These are phyloP conservation scores for Raphanus hybrid DNA, from an alignment of 441 rosid genomes.

Conservation along the genomic window DNA sequence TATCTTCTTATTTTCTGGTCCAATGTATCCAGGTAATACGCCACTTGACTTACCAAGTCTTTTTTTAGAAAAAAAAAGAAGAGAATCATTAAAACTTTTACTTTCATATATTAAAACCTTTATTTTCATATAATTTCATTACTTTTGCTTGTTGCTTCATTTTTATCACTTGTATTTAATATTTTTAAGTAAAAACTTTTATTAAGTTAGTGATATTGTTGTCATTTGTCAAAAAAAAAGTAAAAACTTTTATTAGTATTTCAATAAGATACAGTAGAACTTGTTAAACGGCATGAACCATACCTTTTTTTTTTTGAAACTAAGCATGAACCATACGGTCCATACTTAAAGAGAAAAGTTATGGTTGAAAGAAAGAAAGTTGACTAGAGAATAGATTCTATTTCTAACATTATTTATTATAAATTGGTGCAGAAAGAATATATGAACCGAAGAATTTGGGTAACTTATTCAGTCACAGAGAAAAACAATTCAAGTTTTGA, in stretches of 20 bases:
- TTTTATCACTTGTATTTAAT: neutral
- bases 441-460: neutral
- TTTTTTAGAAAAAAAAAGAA: neutral
- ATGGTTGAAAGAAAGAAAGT: neutral
- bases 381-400: neutral
- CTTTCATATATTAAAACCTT: neutral
- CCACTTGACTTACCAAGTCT: neutral
- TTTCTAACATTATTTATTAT: neutral
- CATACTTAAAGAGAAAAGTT: neutral
- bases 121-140: neutral
- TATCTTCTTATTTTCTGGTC: neutral
- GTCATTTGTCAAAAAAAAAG: too few species aligned
- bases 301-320: too few species aligned
- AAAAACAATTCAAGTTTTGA: neutral
- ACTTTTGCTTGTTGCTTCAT: neutral
- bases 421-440: neutral
- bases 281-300: constrained; percentile 27
- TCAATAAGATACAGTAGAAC: neutral
- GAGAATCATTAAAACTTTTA: neutral
- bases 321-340: too few species aligned
- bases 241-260: too few species aligned
- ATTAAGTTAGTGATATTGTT: too few species aligned
- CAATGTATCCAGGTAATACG: neutral
- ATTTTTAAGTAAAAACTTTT: too few species aligned
- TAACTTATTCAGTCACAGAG: neutral